Percentiles rank a stretch among this genome's conserved stretches.
phyloP scores from a whole-genome alignment of 192 early-diverging fungal species.

The Pilaira anomala region DNA sequence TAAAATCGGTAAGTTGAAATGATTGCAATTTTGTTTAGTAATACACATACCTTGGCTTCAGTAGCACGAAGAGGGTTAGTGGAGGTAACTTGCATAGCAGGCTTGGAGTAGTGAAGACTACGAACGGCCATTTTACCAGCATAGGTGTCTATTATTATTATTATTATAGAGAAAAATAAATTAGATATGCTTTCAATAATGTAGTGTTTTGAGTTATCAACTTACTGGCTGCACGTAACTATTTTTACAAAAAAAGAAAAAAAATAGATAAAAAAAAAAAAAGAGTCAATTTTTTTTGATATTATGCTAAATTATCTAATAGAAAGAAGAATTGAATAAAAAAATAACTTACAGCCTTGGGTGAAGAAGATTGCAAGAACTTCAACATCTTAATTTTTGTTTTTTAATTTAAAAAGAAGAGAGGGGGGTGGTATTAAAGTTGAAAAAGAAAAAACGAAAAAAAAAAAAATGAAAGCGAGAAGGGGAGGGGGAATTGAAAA shows the following conservation, averaged over 20 bases:
- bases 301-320: background rate
- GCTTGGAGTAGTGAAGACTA: conserved; percentile 64
- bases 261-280: background rate
- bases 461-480: background rate
- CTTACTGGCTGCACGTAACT: conserved; percentile 30
- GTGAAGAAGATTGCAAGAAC: conserved; percentile 23
- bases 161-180: background rate
- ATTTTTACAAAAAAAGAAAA: too few species aligned
- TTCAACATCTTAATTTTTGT: conserved; percentile 17
- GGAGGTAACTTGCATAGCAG: conserved; percentile 63
- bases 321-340: background rate
- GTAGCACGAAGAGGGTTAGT: conserved; percentile 73
- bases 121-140: conserved; percentile 37
- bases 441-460: background rate
- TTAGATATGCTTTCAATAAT: conserved; percentile 4
- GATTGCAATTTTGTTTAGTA: background rate
- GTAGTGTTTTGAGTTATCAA: background rate
- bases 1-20: background rate
- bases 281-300: background rate
- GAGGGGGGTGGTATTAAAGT: conserved; percentile 6
- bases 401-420: background rate
- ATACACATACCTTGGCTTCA: conserved; percentile 55
- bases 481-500: background rate
- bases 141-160: conserved; percentile 1
- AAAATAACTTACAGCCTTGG: conserved; percentile 12